phyloP scores from a whole-genome alignment of 2,329 filamentous ascomycete genomes.

The Cladosporium colombiae region DNA sequence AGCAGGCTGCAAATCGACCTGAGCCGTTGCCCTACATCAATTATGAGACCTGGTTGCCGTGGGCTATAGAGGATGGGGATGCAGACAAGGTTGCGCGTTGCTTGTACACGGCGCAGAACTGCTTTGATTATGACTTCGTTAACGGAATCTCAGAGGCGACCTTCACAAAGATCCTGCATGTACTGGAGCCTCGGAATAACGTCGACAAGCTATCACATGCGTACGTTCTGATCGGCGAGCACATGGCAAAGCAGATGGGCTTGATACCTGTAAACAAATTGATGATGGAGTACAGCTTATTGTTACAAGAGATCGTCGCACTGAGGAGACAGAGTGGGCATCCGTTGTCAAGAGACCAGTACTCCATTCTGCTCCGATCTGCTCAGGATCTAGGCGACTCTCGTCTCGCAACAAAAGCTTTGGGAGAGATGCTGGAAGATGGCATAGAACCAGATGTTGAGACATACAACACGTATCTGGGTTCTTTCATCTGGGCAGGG shows the following conservation, averaged over 20 bases:
- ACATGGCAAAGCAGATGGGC: slow-evolving; percentile 46
- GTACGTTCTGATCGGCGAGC: slow-evolving; percentile 53
- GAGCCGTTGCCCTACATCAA: slow-evolving; percentile 27
- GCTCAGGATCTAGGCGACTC: slow-evolving; percentile 51
- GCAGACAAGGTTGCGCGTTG: slow-evolving; percentile 31
- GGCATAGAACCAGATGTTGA: slow-evolving; percentile 46
- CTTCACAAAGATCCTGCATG: slow-evolving; percentile 65
- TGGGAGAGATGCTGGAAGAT: slow-evolving; percentile 46
- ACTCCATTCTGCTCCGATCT: slow-evolving; percentile 55
- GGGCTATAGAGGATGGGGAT: slow-evolving; percentile 27
- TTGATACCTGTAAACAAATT: slow-evolving; percentile 41
- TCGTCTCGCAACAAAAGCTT: slow-evolving; percentile 47
- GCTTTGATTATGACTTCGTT: slow-evolving; percentile 34
- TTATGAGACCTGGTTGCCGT: slow-evolving; percentile 27
- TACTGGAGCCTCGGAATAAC: slow-evolving; percentile 56
- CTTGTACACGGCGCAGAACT: slow-evolving; percentile 28
- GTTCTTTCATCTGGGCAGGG: slow-evolving; percentile 48
- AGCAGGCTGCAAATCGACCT: neutral
- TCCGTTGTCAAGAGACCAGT: slow-evolving; percentile 49
- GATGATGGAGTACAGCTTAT: slow-evolving; percentile 43
- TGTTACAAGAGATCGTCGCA: slow-evolving; percentile 42
- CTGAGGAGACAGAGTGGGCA: slow-evolving; percentile 42
- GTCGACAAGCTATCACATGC: slow-evolving; percentile 50
- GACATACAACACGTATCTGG: slow-evolving; percentile 59
- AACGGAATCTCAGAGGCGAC: slow-evolving; percentile 52